Evolutionary conservation across 345 rosid genomes (phyloP).

Genomic region (Salix udensis): DNA sequence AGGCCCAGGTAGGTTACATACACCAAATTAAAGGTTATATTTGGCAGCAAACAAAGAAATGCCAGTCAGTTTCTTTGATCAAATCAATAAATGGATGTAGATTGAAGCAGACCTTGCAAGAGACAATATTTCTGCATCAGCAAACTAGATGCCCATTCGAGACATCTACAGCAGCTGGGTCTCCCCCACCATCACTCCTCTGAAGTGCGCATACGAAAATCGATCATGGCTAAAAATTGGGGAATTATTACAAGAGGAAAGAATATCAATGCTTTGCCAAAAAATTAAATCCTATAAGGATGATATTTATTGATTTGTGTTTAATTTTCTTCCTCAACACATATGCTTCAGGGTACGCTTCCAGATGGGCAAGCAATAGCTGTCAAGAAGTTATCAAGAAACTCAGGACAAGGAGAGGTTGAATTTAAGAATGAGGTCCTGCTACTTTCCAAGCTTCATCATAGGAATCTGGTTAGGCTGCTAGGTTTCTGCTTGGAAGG

Average conservation of each 20-base stretch:
- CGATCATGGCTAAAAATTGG: background rate
- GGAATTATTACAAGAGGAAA: too few relatives aligned
- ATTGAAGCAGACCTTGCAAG: constrained; percentile 18
- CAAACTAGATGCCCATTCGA: constrained; percentile 26
- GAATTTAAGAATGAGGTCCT: background rate
- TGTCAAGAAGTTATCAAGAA: background rate
- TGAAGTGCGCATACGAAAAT: background rate
- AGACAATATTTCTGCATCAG: constrained; percentile 25
- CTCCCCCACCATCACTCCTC: constrained; percentile 36
- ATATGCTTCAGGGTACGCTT: background rate
- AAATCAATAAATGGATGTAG: background rate
- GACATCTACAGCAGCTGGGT: constrained; percentile 24
- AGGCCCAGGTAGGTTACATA: constrained; percentile 26
- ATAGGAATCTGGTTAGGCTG: background rate
- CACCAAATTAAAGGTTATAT: constrained; percentile 42
- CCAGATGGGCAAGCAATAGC: background rate
- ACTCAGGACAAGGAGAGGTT: background rate
- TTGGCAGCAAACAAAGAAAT: constrained; percentile 28
- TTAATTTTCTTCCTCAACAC: too few relatives aligned
- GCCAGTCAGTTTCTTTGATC: too few relatives aligned
- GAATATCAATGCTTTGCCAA: too few relatives aligned
- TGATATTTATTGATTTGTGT: too few relatives aligned
- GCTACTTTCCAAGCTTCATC: background rate
- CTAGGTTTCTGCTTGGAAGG: background rate
- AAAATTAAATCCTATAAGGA: too few relatives aligned